Evolutionary conservation across 2,329 filamentous ascomycete species (phyloP), one percentile per base, ranked within the genome.

Genomic region (Penicillium verrucosum): DNA sequence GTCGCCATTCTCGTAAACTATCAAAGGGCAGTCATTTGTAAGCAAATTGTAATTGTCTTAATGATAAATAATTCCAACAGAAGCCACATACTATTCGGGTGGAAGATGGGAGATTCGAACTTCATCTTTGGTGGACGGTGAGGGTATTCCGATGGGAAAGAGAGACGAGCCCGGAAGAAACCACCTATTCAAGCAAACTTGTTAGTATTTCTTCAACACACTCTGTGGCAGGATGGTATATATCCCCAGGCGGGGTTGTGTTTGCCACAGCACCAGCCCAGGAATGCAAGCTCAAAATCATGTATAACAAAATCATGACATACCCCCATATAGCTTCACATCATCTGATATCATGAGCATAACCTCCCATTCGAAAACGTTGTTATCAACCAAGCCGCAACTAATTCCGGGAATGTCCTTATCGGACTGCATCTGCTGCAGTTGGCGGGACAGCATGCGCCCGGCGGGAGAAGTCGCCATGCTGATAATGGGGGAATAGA

Each of bases 261-360:
- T 41, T 29, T 25, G 23, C 30, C 38, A 25, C 32, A 12, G 25
- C 16, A 29, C 40, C 30, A 14, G 40, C 21, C 12, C 2, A 16
- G 29, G 21, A 16, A 27, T 36, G 16, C 16, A 14, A 18, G n/a
- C 5, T 8, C 5, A 21, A 42, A n/a, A 27, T 8, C 8, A 21
- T 7, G 27, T 21, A 9, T 16, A 29, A 9, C 36, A n/a, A 23
- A 25, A 7, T 32, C 29, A 21, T 23, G 1, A 77, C 84, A 57
- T 77, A 93, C 92, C 92, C 68, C 92, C 92, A 68, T 97, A 97
- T 75, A 90, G 89, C 77, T 92, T 93, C 77, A 89, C 92, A 71
- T 96, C 92, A 67, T 97, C 92, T 60, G 86, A 91, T 64, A 97
- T 93, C 93, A 99, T 97, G 59, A 99, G 85, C 89, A 97, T 96